phyloP scores from a whole-genome alignment of 2,329 filamentous ascomycete species.

The Monilinia fructicola region DNA sequence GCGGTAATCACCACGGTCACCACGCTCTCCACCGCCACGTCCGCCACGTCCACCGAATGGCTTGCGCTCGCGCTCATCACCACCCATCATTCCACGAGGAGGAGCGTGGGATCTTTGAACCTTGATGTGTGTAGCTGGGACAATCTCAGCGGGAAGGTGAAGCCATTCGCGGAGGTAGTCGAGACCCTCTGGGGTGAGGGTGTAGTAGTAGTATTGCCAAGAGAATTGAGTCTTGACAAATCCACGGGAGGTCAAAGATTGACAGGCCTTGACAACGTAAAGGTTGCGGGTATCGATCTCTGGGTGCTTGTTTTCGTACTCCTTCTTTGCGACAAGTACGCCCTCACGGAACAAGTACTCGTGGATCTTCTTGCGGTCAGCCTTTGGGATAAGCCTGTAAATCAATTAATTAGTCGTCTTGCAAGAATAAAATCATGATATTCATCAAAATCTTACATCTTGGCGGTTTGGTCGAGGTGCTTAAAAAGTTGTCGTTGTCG shows the following conservation, averaged over 20 bases:
- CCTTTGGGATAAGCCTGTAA: constrained; percentile 97
- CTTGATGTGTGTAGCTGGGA: constrained; percentile 99
- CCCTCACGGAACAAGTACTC: constrained; percentile 96
- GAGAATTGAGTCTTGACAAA: constrained; percentile 99
- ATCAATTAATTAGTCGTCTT: constrained; percentile 41
- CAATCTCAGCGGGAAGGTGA: constrained; percentile 98
- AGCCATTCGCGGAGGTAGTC: constrained; percentile 99
- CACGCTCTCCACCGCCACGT: constrained; percentile 62
- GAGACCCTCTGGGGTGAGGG: constrained; percentile 97
- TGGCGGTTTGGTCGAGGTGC: constrained; percentile 42
- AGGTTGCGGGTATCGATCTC: constrained; percentile 99
- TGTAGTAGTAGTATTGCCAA: constrained; percentile 99
- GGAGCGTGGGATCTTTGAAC: constrained; percentile 98
- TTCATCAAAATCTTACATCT: constrained; percentile 44
- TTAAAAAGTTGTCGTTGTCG: constrained; percentile 26
- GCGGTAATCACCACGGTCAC: constrained; percentile 84
- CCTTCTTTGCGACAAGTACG: constrained; percentile 97
- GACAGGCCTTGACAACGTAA: constrained; percentile 97
- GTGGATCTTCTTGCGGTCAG: constrained; percentile 99
- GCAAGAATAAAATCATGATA: not conserved
- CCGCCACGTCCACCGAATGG: constrained; percentile 75
- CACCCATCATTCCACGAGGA: constrained; percentile 90
- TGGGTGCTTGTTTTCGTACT: constrained; percentile 96
- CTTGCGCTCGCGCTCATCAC: constrained; percentile 77
- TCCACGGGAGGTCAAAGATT: constrained; percentile 96